Percentiles rank a stretch among this genome's conserved stretches.
phyloP scores from a whole-genome alignment of 805 yeast species.

The Dipodascopsis tothii region DNA sequence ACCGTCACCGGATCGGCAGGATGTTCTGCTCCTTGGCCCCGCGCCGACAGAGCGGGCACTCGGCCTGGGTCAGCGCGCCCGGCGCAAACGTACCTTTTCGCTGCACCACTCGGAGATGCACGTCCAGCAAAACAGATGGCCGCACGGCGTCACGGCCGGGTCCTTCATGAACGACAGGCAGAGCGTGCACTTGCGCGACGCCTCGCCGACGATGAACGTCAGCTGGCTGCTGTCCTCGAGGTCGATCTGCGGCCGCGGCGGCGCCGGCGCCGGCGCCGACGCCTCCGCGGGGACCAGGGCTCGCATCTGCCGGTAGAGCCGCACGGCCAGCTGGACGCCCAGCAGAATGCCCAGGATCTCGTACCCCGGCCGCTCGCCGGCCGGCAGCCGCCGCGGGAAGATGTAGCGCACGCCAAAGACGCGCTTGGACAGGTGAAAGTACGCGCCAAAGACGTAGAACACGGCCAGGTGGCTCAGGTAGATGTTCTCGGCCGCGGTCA shows the following conservation, averaged over 20 bases:
- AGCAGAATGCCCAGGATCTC: conserved; percentile 54
- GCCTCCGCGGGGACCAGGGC: conserved; percentile 1
- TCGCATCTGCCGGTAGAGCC: conserved; percentile 5
- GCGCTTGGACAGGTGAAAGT: conserved; percentile 70
- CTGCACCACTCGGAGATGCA: conserved; percentile 86
- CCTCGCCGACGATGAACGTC: conserved; percentile 58
- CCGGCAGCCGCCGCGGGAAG: conserved; percentile 32
- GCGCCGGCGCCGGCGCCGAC: conserved; percentile 7
- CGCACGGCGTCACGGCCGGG: conserved; percentile 84
- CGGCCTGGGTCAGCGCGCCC: conserved; percentile 37
- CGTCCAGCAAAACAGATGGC: conserved; percentile 88
- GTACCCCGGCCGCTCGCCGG: conserved; percentile 47
- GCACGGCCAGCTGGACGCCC: conserved; percentile 26
- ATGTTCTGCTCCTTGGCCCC: conserved; percentile 54
- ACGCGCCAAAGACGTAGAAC: conserved; percentile 76
- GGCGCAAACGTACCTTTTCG: conserved; percentile 40
- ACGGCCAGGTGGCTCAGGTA: conserved; percentile 68
- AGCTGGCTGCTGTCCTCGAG: conserved; percentile 50
- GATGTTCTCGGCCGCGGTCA: conserved; percentile 32
- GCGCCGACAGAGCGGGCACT: conserved; percentile 88
- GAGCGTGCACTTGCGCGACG: conserved; percentile 71
- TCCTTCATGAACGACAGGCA: conserved; percentile 73
- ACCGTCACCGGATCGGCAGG: conserved; percentile 48
- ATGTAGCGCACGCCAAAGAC: conserved; percentile 68
- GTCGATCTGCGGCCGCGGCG: conserved; percentile 33